These are phyloP conservation scores for Laguncularia racemosa DNA, from an alignment of 345 rosid genomes.

Conservation along the genomic window DNA sequence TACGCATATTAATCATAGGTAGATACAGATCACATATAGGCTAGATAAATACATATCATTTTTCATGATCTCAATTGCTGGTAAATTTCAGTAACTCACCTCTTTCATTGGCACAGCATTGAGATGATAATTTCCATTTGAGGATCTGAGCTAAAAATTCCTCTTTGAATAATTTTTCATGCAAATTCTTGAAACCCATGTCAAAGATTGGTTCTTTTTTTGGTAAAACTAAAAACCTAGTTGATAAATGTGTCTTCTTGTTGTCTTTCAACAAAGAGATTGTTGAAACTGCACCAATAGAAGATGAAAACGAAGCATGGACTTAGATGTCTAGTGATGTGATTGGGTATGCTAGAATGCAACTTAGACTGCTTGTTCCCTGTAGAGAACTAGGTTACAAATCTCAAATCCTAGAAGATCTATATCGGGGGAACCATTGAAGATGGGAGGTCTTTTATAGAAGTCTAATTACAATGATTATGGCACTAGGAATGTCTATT, in stretches of 20 bases:
- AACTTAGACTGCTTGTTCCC: no score
- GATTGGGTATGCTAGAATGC: conserved; percentile 3
- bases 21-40: no score
- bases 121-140: conserved; percentile 47
- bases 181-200: conserved; percentile 34
- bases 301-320: conserved; percentile 26
- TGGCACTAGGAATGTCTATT: no score
- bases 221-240: conserved; percentile 25
- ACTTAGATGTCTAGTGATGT: conserved; percentile 43
- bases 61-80: neutral
- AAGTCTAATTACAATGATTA: no score
- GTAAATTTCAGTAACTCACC: conserved; percentile 32
- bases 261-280: neutral
- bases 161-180: conserved; percentile 28
- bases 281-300: conserved; percentile 5
- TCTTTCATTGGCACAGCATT: conserved; percentile 44
- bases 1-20: no score
- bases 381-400: no score
- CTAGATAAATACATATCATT: no score
- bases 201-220: conserved; percentile 25
- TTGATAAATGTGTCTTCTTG: conserved; percentile 21
- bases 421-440: no score
- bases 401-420: no score
- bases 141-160: conserved; percentile 42
- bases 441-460: no score